A percentile compares a stretch with the other conserved stretches of the same genome.
Evolutionary conservation across 2,329 filamentous ascomycete genomes (phyloP).

Genomic region (Elsinoe ampelina): DNA sequence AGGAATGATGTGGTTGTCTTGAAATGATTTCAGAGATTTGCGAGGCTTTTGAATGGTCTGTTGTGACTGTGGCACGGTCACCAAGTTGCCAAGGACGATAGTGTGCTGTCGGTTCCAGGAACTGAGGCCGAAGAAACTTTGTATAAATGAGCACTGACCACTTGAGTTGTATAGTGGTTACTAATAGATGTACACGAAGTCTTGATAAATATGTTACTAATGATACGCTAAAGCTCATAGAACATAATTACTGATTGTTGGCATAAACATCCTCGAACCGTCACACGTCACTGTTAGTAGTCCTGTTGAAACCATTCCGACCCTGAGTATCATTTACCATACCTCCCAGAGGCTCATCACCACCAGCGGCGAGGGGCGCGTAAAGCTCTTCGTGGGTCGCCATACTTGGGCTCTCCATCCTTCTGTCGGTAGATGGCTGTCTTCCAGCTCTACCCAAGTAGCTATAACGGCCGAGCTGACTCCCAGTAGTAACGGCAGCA

Average conservation of each 20-base stretch:
- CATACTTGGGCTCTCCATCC: conserved; percentile 15
- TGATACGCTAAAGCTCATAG: not conserved
- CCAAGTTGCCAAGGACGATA: not conserved
- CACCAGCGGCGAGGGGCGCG: conserved; percentile 12
- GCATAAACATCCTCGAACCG: conserved; percentile 13
- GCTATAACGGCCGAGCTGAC: conserved; percentile 14
- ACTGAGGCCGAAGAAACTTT: not conserved
- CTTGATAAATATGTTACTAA: too few relatives aligned
- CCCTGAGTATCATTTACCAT: conserved; percentile 14
- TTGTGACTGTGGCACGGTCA: not conserved
- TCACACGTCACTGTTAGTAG: conserved; percentile 18
- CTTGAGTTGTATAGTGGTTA: too few relatives aligned
- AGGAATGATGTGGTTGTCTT: too few relatives aligned
- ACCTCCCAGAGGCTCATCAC: conserved; percentile 14
- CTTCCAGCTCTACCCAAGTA: conserved; percentile 14
- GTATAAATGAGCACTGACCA: not conserved
- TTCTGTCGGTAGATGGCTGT: not conserved
- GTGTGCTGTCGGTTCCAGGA: conserved; percentile 21
- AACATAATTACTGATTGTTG: not conserved
- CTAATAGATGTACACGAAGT: not conserved
- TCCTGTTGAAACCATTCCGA: conserved; percentile 16
- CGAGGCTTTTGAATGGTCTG: not conserved
- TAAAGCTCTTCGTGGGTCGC: conserved; percentile 16
- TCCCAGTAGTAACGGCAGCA: conserved; percentile 15
- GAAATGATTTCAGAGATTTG: too few relatives aligned